These are phyloP conservation scores for Candida ulmi DNA, from an alignment of 805 yeast species.

Conservation along the genomic window DNA sequence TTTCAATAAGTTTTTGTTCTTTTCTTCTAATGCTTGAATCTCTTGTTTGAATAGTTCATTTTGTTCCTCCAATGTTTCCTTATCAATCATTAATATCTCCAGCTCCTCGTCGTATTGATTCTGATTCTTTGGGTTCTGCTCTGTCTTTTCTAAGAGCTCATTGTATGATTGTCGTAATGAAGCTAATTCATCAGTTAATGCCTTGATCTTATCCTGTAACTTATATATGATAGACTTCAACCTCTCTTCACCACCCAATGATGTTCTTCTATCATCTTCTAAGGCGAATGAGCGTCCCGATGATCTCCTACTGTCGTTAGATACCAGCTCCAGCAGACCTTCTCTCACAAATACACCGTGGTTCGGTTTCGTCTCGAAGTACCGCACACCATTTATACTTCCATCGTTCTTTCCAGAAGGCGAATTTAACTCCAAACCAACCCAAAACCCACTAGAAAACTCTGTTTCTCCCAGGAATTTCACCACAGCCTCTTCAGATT, in stretches of 20 bases:
- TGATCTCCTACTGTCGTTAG: conserved; percentile 1
- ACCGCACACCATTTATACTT: conserved; percentile 47
- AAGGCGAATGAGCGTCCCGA: background rate
- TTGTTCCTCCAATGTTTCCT: conserved; percentile 34
- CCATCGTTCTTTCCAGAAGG: conserved; percentile 85
- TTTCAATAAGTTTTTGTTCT: conserved; percentile 5
- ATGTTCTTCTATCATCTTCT: background rate
- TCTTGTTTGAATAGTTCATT: conserved; percentile 26
- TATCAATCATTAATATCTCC: conserved; percentile 37
- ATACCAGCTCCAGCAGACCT: conserved; percentile 20
- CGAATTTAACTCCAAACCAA: conserved; percentile 73
- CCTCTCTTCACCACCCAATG: conserved; percentile 6
- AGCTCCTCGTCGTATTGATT: conserved; percentile 22
- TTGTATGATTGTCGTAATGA: conserved; percentile 21
- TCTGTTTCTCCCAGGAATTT: conserved; percentile 47
- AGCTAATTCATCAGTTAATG: conserved; percentile 24
- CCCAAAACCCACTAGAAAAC: conserved; percentile 68
- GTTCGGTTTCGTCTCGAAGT: conserved; percentile 55
- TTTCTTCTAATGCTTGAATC: conserved; percentile 3
- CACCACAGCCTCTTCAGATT: conserved; percentile 34
- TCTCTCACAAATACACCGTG: conserved; percentile 48
- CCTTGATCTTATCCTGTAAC: conserved; percentile 41
- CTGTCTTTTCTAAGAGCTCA: conserved; percentile 26
- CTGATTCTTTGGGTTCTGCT: conserved; percentile 18
- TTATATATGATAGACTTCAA: conserved; percentile 31